A percentile compares a stretch with the other conserved stretches of the same genome.
Evolutionary conservation across 2,329 filamentous ascomycete species (phyloP).

Genomic region (Aspergillus tanneri): DNA sequence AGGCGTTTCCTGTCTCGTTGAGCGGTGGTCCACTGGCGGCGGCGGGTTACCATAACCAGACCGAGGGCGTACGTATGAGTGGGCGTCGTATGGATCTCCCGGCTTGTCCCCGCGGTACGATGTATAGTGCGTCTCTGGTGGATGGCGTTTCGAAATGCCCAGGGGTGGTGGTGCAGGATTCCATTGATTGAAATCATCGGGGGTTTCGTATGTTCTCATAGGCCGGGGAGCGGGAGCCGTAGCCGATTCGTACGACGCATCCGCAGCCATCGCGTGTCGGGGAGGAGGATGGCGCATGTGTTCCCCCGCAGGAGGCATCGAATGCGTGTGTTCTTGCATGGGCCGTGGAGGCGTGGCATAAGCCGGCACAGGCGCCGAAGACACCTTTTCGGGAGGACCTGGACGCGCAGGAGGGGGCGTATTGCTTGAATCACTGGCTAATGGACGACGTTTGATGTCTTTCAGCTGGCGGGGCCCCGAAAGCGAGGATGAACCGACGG

Average conservation of each 20-base stretch:
- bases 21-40: constrained; percentile 24
- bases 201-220: constrained; percentile 30
- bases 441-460: constrained; percentile 75
- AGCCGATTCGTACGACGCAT: constrained; percentile 51
- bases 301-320: constrained; percentile 51
- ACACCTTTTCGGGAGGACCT: constrained; percentile 38
- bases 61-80: constrained; percentile 23
- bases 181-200: constrained; percentile 32
- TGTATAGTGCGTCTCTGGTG: constrained; percentile 24
- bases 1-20: constrained; percentile 21
- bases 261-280: constrained; percentile 62
- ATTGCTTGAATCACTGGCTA: constrained; percentile 73
- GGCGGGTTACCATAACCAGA: constrained; percentile 27
- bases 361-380: constrained; percentile 37
- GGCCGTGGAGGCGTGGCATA: constrained; percentile 22
- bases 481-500: constrained; percentile 27
- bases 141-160: constrained; percentile 17
- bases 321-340: constrained; percentile 26
- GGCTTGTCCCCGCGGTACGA: constrained; percentile 20
- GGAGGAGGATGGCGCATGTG: constrained; percentile 73
- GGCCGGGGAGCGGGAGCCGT: constrained; percentile 28
- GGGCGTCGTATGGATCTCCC: constrained; percentile 24
- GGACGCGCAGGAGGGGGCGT: constrained; percentile 50
- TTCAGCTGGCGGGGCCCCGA: constrained; percentile 55
- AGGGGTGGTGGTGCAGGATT: constrained; percentile 21